These are phyloP conservation scores for Heliosperma pusillum DNA, from an alignment of 148 eudicot genomes.

Conservation along the genomic window DNA sequence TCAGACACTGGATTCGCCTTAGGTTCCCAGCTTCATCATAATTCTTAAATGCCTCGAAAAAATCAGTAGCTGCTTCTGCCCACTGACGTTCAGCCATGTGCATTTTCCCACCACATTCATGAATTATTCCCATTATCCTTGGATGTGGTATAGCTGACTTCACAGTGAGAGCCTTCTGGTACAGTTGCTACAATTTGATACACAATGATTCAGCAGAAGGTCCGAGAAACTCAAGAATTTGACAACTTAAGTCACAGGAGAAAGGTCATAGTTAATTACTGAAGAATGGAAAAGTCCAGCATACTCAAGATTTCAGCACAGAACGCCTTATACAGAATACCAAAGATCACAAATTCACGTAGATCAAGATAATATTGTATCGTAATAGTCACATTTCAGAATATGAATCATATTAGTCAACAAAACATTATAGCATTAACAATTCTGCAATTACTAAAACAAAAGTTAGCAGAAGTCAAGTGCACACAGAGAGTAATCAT, in stretches of 20 bases:
- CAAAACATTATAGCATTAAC: not conserved
- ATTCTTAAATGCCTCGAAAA: slow-evolving; percentile 98
- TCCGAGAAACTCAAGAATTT: slow-evolving; percentile 1
- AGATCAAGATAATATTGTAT: not conserved
- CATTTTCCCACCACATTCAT: slow-evolving; percentile 99
- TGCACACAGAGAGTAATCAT: not conserved
- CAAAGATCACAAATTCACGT: not conserved
- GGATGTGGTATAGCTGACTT: slow-evolving; percentile 99
- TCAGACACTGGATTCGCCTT: slow-evolving; percentile 87
- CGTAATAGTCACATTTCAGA: not conserved
- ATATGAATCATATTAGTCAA: not conserved
- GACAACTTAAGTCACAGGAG: not conserved
- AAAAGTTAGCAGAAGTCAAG: not conserved
- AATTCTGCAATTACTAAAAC: not conserved
- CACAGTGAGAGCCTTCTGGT: slow-evolving; percentile 86
- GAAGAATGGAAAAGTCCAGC: not conserved
- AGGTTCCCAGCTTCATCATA: slow-evolving; percentile 99
- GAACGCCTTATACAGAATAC: not conserved
- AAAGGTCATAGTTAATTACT: not conserved
- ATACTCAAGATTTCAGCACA: not conserved
- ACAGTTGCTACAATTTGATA: slow-evolving; percentile 65
- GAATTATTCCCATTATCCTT: slow-evolving; percentile 97
- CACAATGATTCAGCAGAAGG: slow-evolving; percentile 14
- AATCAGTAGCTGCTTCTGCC: slow-evolving; percentile 96
- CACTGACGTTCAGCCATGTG: slow-evolving; percentile 98